Percentiles rank a stretch among this genome's conserved stretches.
phyloP scores from a whole-genome alignment of 1,284 basidiomycete genomes.

The Butyriboletus appendiculatus region DNA sequence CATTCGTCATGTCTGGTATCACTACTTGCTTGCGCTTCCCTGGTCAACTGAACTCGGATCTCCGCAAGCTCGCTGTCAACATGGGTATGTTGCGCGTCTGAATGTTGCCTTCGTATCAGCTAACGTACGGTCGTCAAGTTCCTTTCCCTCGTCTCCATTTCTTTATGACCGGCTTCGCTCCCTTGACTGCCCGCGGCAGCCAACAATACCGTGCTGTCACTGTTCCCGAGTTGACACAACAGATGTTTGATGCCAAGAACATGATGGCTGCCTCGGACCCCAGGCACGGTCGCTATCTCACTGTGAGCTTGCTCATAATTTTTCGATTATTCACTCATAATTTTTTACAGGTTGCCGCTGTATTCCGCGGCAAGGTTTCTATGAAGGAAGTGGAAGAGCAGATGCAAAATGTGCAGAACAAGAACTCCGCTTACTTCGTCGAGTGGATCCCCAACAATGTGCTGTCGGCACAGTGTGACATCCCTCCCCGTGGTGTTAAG shows the following conservation, averaged over 20 bases:
- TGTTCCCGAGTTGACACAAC: slow-evolving; percentile 94
- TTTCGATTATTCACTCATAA: background rate
- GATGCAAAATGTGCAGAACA: slow-evolving; percentile 97
- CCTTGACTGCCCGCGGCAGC: slow-evolving; percentile 90
- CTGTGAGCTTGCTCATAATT: slow-evolving; percentile 46
- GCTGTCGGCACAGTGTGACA: slow-evolving; percentile 94
- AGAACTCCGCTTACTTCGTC: slow-evolving; percentile 97
- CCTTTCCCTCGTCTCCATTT: slow-evolving; percentile 99
- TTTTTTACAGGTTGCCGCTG: slow-evolving; percentile 76
- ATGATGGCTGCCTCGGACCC: slow-evolving; percentile 98
- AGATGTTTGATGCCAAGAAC: slow-evolving; percentile 99
- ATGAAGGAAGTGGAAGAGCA: slow-evolving; percentile 99
- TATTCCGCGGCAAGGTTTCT: slow-evolving; percentile 98
- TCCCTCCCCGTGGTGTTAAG: slow-evolving; percentile 90
- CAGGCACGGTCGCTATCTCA: slow-evolving; percentile 92
- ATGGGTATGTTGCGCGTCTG: slow-evolving; percentile 68
- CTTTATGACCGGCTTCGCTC: slow-evolving; percentile 98
- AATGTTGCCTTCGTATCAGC: background rate
- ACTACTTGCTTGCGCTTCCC: slow-evolving; percentile 97
- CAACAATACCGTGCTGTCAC: slow-evolving; percentile 94
- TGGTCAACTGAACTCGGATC: slow-evolving; percentile 97
- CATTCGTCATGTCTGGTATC: slow-evolving; percentile 97
- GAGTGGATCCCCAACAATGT: slow-evolving; percentile 99
- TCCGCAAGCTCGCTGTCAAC: slow-evolving; percentile 97
- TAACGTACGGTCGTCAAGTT: slow-evolving; percentile 45